phyloP scores from a whole-genome alignment of 1,284 basidiomycete genomes.

The Tilletia caries region DNA sequence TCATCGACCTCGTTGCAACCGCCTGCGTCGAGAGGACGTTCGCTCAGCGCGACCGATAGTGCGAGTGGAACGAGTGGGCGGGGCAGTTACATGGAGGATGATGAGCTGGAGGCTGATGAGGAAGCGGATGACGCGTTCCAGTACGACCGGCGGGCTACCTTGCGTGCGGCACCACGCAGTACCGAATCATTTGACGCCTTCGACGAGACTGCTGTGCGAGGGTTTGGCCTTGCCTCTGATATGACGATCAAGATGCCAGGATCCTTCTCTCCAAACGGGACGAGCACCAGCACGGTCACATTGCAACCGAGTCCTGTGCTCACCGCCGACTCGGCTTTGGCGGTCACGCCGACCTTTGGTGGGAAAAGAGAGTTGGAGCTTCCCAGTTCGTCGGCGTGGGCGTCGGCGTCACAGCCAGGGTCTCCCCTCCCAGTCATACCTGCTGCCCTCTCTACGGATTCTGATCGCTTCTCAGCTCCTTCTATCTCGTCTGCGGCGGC shows the following conservation, averaged over 20 bases:
- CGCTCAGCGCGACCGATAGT: neutral
- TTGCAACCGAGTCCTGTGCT: neutral
- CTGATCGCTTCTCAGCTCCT: neutral
- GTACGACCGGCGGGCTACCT: neutral
- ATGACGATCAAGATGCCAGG: neutral
- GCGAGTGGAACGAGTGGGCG: conserved; percentile 1
- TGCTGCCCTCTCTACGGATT: neutral
- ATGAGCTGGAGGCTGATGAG: neutral
- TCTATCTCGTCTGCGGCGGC: neutral
- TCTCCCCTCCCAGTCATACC: neutral
- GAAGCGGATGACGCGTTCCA: neutral
- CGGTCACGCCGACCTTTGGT: neutral
- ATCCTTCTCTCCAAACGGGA: neutral
- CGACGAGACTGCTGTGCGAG: neutral
- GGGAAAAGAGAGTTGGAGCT: neutral
- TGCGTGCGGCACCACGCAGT: neutral
- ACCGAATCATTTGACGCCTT: neutral
- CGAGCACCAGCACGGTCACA: neutral
- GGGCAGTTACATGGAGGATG: conserved; percentile 8
- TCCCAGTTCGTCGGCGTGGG: too few species aligned
- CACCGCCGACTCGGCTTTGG: neutral
- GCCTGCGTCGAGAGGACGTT: neutral
- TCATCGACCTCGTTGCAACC: neutral
- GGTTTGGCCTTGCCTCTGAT: neutral
- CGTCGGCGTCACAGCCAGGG: neutral